Conservation (phyloP, 2,329 filamentous ascomycete genomes). For the Penicillium sp. region DNA sequence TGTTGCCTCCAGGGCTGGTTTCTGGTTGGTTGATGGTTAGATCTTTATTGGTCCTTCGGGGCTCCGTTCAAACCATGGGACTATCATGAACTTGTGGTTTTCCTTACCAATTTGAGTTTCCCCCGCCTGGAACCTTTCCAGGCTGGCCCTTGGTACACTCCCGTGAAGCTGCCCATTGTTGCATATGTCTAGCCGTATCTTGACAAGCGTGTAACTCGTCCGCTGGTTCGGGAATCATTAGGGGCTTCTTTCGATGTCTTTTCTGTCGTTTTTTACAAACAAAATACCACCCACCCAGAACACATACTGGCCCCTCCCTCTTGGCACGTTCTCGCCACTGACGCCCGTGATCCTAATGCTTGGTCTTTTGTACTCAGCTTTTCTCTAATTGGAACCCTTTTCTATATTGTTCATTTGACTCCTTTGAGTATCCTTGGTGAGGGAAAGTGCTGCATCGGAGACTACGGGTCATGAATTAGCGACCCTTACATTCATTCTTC, state of each 20-base stretch:
- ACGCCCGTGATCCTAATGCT: constrained; percentile 13
- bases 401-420: constrained; percentile 1
- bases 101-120: not conserved
- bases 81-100: too few species aligned
- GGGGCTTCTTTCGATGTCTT: not conserved
- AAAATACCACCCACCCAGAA: constrained; percentile 7
- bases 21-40: too few species aligned
- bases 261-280: not conserved
- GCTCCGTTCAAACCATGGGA: too few species aligned
- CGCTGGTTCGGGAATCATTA: not conserved
- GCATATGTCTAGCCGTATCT: not conserved
- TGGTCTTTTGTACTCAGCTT: constrained; percentile 6
- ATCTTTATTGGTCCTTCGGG: too few species aligned
- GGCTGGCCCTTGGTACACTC: too few species aligned
- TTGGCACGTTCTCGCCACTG: constrained; percentile 17
- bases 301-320: constrained; percentile 5
- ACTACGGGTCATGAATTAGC: constrained; percentile 14
- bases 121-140: too few species aligned
- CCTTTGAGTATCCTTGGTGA: not conserved
- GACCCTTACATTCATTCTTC: not conserved
- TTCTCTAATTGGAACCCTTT: not conserved
- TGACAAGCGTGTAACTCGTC: not conserved
- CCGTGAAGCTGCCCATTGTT: not conserved
- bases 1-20: too few species aligned
- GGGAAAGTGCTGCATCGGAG: not conserved